Percentiles rank a stretch among this genome's conserved stretches.
Conservation (phyloP, 106 monocot genomes). For the Dendrobium nobile region DNA sequence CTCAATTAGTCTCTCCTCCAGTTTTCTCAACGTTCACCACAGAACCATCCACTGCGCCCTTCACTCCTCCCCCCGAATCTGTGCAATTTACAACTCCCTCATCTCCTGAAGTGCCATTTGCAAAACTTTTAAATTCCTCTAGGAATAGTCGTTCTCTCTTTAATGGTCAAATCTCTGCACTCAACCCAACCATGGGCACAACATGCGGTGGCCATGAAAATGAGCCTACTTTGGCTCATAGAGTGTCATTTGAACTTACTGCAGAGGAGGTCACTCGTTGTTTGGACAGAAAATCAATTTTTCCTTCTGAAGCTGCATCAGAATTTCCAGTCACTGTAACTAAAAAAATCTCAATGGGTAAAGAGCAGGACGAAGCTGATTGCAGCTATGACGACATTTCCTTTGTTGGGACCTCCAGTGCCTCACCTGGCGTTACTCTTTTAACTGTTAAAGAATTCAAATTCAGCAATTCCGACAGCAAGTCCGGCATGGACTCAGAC, state of each 20-base stretch:
- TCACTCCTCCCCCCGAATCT: conserved; percentile 87
- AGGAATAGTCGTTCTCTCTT: conserved; percentile 17
- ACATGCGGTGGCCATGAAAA: not conserved
- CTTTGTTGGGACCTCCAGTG: conserved; percentile 27
- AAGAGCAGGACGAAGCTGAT: conserved; percentile 1
- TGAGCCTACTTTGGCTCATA: conserved; percentile 22
- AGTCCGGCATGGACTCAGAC: conserved; percentile 29
- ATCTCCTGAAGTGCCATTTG: conserved; percentile 95
- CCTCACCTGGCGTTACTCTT: conserved; percentile 29
- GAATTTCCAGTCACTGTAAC: not conserved
- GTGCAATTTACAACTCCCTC: conserved; percentile 78
- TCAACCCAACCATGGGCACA: not conserved
- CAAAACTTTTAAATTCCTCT: conserved; percentile 39
- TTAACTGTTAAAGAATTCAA: conserved; percentile 53
- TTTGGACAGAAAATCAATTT: conserved; percentile 30
- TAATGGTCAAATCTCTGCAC: conserved; percentile 40
- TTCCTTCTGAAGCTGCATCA: conserved; percentile 7
- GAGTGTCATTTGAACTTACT: conserved; percentile 65
- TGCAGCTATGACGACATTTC: conserved; percentile 1
- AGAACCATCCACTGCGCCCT: conserved; percentile 83
- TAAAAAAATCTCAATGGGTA: not conserved
- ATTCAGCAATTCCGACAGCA: conserved; percentile 48
- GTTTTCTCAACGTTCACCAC: conserved; percentile 92
- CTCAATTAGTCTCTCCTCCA: conserved; percentile 88
- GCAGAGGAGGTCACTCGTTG: conserved; percentile 49